These are phyloP conservation scores for Alternaria sp. DNA, from an alignment of 2,329 filamentous ascomycete genomes.

Conservation along the genomic window DNA sequence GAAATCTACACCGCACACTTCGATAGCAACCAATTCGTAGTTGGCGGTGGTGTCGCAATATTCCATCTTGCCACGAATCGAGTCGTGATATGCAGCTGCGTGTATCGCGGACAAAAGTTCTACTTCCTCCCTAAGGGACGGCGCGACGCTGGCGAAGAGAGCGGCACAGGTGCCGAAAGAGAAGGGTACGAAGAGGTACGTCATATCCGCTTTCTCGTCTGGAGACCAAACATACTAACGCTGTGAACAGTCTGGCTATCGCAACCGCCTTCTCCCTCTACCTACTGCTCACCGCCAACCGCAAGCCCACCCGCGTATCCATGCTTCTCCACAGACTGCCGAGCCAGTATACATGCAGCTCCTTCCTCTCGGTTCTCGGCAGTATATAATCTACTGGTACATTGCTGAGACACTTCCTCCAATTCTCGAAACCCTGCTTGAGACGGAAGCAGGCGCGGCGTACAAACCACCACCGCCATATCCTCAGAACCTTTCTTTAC, in stretches of 20 bases:
- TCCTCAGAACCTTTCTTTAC: constrained; percentile 48
- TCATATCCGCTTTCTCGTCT: background rate
- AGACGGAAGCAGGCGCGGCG: constrained; percentile 30
- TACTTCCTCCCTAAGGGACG: constrained; percentile 62
- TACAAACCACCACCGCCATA: constrained; percentile 53
- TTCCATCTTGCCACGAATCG: constrained; percentile 59
- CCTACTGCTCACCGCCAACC: constrained; percentile 57
- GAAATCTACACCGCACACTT: constrained; percentile 33
- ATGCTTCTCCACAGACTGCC: constrained; percentile 41
- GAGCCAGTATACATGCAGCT: constrained; percentile 60
- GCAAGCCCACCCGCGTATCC: constrained; percentile 44
- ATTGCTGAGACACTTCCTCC: constrained; percentile 58
- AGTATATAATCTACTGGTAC: constrained; percentile 61
- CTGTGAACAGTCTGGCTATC: constrained; percentile 51
- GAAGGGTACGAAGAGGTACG: constrained; percentile 61
- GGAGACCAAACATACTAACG: background rate
- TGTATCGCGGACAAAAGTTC: constrained; percentile 45
- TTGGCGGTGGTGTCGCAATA: constrained; percentile 57
- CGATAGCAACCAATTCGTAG: constrained; percentile 39
- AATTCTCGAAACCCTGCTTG: constrained; percentile 39
- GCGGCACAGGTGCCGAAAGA: constrained; percentile 54
- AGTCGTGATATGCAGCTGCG: constrained; percentile 59
- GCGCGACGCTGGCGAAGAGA: constrained; percentile 58
- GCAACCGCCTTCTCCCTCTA: constrained; percentile 59
- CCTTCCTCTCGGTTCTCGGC: constrained; percentile 48